Percentiles rank a stretch among this genome's conserved stretches.
Conservation (phyloP, 768 basidiomycete species). For the Leccinum truebloodii region DNA sequence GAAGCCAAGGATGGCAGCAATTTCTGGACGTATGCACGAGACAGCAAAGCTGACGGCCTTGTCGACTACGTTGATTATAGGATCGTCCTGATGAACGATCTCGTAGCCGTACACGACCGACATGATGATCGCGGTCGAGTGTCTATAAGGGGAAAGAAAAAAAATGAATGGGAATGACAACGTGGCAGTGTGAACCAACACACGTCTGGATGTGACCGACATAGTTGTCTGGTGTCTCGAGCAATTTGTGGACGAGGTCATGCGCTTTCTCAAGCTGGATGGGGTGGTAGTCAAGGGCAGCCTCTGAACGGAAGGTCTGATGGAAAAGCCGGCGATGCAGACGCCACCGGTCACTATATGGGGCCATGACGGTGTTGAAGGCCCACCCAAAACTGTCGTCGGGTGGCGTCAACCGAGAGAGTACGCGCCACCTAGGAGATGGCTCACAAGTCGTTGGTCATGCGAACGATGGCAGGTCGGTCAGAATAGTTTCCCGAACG, state of each 20-base stretch:
- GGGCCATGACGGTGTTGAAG: constrained; percentile 31
- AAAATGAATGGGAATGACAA: not conserved
- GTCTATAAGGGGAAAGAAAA: constrained; percentile 11
- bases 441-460: constrained; percentile 33
- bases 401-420: not conserved
- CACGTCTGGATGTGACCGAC: constrained; percentile 28
- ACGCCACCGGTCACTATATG: constrained; percentile 32
- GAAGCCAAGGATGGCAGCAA: constrained; percentile 38
- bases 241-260: constrained; percentile 28
- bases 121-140: constrained; percentile 32
- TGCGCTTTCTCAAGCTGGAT: constrained; percentile 28
- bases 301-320: constrained; percentile 28
- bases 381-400: constrained; percentile 29
- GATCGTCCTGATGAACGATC: constrained; percentile 25
- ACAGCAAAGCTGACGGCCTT: constrained; percentile 25
- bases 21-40: constrained; percentile 26
- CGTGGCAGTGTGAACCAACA: not conserved
- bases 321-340: constrained; percentile 31
- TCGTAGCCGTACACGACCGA: constrained; percentile 34
- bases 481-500: constrained; percentile 48
- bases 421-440: not conserved
- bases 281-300: constrained; percentile 18
- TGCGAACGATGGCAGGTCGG: constrained; percentile 33
- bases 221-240: constrained; percentile 22
- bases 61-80: constrained; percentile 27